Percentiles rank a stretch among this genome's conserved stretches.
These are phyloP conservation scores for Firmiana major DNA, from an alignment of 345 rosid species.

Conservation along the genomic window DNA sequence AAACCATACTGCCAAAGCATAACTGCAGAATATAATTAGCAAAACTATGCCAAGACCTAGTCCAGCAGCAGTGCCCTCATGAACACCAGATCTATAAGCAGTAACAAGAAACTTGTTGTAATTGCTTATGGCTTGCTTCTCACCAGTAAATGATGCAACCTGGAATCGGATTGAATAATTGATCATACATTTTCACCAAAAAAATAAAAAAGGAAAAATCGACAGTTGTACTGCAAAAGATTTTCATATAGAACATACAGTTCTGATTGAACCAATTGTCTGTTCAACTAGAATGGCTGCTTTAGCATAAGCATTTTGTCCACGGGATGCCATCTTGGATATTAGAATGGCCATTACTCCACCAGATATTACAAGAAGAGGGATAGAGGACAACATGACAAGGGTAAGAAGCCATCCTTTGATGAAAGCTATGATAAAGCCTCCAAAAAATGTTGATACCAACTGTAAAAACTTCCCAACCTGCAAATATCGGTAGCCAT, in stretches of 20 bases:
- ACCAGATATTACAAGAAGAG: conserved; percentile 63
- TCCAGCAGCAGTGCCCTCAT: conserved; percentile 65
- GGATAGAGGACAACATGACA: conserved; percentile 64
- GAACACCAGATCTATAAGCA: conserved; percentile 61
- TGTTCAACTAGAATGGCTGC: conserved; percentile 73
- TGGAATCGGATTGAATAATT: conserved; percentile 14
- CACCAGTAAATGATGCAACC: conserved; percentile 91
- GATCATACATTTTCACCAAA: not conserved
- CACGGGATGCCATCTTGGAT: conserved; percentile 59
- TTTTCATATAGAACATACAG: conserved; percentile 33
- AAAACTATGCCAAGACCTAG: conserved; percentile 53
- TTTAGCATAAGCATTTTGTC: conserved; percentile 65
- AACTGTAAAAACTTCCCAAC: conserved; percentile 84
- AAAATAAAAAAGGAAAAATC: too few species aligned
- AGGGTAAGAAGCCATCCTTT: conserved; percentile 86
- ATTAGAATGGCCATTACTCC: conserved; percentile 45
- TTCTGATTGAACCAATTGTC: conserved; percentile 73
- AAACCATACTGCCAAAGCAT: conserved; percentile 70
- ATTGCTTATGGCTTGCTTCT: conserved; percentile 56
- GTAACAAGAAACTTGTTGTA: conserved; percentile 52
- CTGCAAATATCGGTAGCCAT: conserved; percentile 23
- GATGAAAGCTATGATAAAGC: conserved; percentile 60
- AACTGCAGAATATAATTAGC: conserved; percentile 44
- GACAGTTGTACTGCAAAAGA: not conserved
- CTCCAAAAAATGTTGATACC: conserved; percentile 68